A percentile compares a stretch with the other conserved stretches of the same genome.
phyloP scores from a whole-genome alignment of 2,329 filamentous ascomycete genomes.

The Pseudopithomyces chartarum region DNA sequence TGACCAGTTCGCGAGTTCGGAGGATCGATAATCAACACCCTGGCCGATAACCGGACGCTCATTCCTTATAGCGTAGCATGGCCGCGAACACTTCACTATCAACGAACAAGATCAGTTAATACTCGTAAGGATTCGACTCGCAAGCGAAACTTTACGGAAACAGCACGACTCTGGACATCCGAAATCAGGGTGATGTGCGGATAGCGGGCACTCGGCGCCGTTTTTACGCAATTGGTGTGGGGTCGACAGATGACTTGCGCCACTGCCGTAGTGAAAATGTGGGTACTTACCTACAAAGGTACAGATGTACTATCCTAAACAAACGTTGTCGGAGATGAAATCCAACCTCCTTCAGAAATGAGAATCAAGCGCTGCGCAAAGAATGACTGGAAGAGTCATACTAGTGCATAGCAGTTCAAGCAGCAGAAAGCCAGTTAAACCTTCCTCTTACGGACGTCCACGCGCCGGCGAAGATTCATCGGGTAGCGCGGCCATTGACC shows the following conservation, averaged over 20 bases:
- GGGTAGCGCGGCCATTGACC: neutral
- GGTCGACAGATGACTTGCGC: slow-evolving; percentile 1
- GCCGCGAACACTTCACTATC: neutral
- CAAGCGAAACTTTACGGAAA: neutral
- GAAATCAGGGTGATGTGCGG: neutral
- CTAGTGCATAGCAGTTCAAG: neutral
- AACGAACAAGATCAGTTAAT: neutral
- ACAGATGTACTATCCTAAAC: neutral
- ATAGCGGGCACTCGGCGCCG: neutral
- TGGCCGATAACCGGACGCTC: neutral
- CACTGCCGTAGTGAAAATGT: neutral
- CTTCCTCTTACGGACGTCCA: neutral
- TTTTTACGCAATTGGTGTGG: slow-evolving; percentile 5
- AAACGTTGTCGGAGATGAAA: slow-evolving; percentile 3
- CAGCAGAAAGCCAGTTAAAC: neutral
- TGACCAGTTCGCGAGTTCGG: neutral
- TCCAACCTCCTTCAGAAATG: neutral
- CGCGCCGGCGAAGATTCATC: neutral
- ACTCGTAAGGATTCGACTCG: neutral
- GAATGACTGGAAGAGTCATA: neutral
- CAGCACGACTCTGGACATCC: neutral
- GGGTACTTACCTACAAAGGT: neutral
- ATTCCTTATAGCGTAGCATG: neutral
- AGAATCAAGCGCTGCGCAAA: neutral
- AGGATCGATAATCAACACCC: neutral